A percentile compares a stretch with the other conserved stretches of the same genome.
These are phyloP conservation scores for Diplotaxis tenuifolia DNA, from an alignment of 345 rosid species.

Conservation along the genomic window DNA sequence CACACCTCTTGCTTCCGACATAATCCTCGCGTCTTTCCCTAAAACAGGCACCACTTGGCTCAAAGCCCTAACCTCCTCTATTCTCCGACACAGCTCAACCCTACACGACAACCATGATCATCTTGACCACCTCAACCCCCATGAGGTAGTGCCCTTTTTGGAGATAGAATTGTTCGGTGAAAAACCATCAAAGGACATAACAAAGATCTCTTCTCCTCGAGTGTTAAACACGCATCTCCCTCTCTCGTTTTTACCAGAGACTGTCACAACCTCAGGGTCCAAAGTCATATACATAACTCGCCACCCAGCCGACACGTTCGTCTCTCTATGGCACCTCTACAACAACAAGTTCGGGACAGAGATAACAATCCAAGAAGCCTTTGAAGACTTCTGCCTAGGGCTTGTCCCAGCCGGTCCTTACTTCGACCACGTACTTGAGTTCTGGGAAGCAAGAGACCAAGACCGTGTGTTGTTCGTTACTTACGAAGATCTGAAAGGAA, in stretches of 20 bases:
- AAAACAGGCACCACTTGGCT: slow-evolving; percentile 41
- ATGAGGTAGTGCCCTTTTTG: slow-evolving; percentile 33
- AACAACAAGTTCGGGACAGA: slow-evolving; percentile 27
- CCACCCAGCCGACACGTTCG: slow-evolving; percentile 36
- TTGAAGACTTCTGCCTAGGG: slow-evolving; percentile 41
- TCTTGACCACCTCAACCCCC: slow-evolving; percentile 24
- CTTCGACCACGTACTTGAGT: slow-evolving; percentile 42
- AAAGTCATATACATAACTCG: slow-evolving; percentile 35
- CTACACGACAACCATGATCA: neutral
- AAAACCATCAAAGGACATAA: slow-evolving; percentile 23
- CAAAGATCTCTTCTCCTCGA: slow-evolving; percentile 29
- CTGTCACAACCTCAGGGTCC: slow-evolving; percentile 27
- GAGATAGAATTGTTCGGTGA: slow-evolving; percentile 32
- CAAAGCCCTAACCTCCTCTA: slow-evolving; percentile 32
- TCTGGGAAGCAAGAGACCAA: slow-evolving; percentile 37
- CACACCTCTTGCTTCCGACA: slow-evolving; percentile 36
- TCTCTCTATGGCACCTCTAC: slow-evolving; percentile 38
- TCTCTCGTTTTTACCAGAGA: slow-evolving; percentile 25
- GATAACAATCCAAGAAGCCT: slow-evolving; percentile 35
- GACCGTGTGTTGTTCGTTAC: slow-evolving; percentile 34
- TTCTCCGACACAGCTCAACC: slow-evolving; percentile 19
- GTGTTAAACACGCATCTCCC: slow-evolving; percentile 37
- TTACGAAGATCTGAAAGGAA: slow-evolving; percentile 42
- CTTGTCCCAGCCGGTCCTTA: slow-evolving; percentile 33
- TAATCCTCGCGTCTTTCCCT: slow-evolving; percentile 33